Base-by-base conservation (phyloP, 78 protist genomes). In the Dictyostelium intermedium region DNA sequence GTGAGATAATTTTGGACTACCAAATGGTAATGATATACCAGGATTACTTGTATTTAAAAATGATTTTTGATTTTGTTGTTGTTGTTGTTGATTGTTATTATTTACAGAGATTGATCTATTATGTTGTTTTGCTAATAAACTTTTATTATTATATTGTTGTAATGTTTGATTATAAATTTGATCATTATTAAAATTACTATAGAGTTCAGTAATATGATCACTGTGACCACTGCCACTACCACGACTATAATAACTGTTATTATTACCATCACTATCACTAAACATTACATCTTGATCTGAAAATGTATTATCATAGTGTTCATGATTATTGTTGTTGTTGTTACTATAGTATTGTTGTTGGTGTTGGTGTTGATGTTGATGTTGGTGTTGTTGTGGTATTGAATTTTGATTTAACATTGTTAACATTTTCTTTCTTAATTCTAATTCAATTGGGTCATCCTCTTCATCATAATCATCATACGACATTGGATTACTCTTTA, bases 391-490 rank as follows among this genome's bases (percentile, higher is more conserved):
- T 34, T 47, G 23, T 16, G 61, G 20, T 41, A 10, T n/a, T 8
- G 73, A 18, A 18, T 32, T 34, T 16, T 41, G 74, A 34, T 79
- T 73, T 20, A 87, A 79, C 81, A 87, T 79, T 30, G 85, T 79
- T 9, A 53, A 32, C 93, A 87, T 87, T 27, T 87, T 87, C 35
- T 82, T 61, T 87, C 82, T 50, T 32, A 87, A 61, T 25, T 87
- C 93, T 45, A 23, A 39, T 66, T 87, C 93, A 23, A 87, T 87
- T n/a, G 93, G 93, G 66, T 87, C 93, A 7, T 73, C 85, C 5
- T 30, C 35, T 14, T 80, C 85, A 8, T 43, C 61, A 25, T 80
- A 20, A 35, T 74, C 81, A 37, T 66, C 74, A 66, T 66, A 66
- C 1, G 74, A 66, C 23, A 66, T 66, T 25, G 74, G 74, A 27